These are phyloP conservation scores for Yueomyces sp. DNA, from an alignment of 1,139 yeast species.

Conservation along the genomic window DNA sequence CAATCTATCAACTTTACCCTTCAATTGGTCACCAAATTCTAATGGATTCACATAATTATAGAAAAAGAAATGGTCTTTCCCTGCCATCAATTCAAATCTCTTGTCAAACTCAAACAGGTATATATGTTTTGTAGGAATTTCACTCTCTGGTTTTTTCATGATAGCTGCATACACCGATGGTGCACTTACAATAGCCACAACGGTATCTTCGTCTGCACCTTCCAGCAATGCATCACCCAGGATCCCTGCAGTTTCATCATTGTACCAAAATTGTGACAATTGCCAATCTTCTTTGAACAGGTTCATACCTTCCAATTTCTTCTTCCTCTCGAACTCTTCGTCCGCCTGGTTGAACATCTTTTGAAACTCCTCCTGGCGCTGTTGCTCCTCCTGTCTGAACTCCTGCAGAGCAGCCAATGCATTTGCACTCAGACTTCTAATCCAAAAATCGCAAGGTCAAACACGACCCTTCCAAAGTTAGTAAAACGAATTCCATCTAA, in stretches of 20 bases:
- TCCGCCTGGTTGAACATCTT: conserved; percentile 49
- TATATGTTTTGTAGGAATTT: conserved; percentile 53
- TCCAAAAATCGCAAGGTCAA: no score
- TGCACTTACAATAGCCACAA: conserved; percentile 69
- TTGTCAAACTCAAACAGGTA: conserved; percentile 69
- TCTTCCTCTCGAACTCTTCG: conserved; percentile 24
- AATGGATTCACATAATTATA: conserved; percentile 69
- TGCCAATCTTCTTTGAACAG: conserved; percentile 88
- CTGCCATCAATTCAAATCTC: conserved; percentile 64
- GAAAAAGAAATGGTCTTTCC: conserved; percentile 47
- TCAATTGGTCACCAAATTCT: conserved; percentile 43
- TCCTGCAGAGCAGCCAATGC: conserved; percentile 70
- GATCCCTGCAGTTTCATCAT: conserved; percentile 54
- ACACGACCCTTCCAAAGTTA: no score
- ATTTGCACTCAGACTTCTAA: conserved; percentile 38
- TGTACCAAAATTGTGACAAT: conserved; percentile 82
- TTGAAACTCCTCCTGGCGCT: conserved; percentile 47
- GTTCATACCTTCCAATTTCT: conserved; percentile 37
- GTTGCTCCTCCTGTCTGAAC: conserved; percentile 55
- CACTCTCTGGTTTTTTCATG: conserved; percentile 34
- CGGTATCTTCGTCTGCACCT: conserved; percentile 62
- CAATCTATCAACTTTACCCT: conserved; percentile 57
- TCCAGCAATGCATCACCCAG: conserved; percentile 60
- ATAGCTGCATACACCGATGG: conserved; percentile 89
- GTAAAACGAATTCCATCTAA: no score